Base-by-base conservation (phyloP, 257 asterid species). In the Orobanche coerulescens region DNA sequence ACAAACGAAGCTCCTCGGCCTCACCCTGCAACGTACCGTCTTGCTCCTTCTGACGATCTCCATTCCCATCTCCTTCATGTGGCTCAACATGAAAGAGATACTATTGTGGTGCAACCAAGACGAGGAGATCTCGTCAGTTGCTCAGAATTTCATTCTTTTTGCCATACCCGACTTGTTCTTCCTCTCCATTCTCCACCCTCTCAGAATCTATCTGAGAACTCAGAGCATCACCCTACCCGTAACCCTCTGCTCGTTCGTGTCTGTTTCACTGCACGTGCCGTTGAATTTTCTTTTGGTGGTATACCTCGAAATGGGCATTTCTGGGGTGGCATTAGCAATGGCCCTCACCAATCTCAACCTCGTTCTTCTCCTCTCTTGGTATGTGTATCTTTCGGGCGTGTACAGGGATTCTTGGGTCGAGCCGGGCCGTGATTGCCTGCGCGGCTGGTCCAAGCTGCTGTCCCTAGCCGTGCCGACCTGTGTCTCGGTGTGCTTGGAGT, bases 241-340 rank as follows among this genome's bases (percentile, higher is more conserved):
- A 8, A 78, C 93, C 2, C 86, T 76, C 40, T 92, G 96, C 61
- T 86, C 95, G 0, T 61, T 73, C 1, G 49, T 77, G 0, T 92
- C 98, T 0, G 86, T 88, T 0, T 23, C 81, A 0, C 68, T 92
- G 0, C 98, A 91, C 42, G 84, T 84, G 1, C 98, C 98, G 0
- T 55, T 91, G 8, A 91, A 85, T 30, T 88, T 84, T 43, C 69
- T 92, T 0, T 64, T 92, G 0, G 96, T 92, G 0, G 64, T 65
- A 16, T 79, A 81, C 33, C 64, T 81, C 9, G 7, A 59, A 7
- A 71, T 92, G 90, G 98, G 98, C 0, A 70, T 84, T 0, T 68
- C 84, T 0, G 98, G 98, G 0, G 94, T 92, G 0, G 93, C 98
- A 0, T 2, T 92, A 0, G 90, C 96, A 1, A 92, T 92, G 98